These are phyloP conservation scores for Xylariaceae sp. DNA, from an alignment of 2,329 filamentous ascomycete species.

Conservation along the genomic window DNA sequence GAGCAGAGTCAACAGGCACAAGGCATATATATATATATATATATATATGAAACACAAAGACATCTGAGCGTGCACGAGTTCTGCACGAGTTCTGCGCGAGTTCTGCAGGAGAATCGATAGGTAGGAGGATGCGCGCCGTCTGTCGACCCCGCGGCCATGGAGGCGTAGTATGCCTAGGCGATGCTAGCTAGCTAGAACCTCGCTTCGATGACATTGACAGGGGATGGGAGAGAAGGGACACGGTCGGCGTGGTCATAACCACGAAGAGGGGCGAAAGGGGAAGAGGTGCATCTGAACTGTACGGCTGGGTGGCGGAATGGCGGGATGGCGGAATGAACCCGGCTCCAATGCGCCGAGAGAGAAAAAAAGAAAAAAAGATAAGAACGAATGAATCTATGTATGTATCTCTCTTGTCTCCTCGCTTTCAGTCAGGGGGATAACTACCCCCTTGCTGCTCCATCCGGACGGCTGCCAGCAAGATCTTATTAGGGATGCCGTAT, in stretches of 20 bases:
- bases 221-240: background rate
- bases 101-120: too few relatives aligned
- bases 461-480: conserved; percentile 1
- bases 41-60: background rate
- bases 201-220: background rate
- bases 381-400: too few relatives aligned
- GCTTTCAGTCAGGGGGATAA: too few relatives aligned
- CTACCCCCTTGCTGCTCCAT: background rate
- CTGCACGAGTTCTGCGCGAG: background rate
- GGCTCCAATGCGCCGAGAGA: background rate
- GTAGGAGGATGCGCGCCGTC: too few relatives aligned
- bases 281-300: background rate
- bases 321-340: conserved; percentile 6
- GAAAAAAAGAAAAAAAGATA: background rate
- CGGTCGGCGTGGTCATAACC: background rate
- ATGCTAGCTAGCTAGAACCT: too few relatives aligned
- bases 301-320: background rate
- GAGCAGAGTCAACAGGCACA: conserved; percentile 3
- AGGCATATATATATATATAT: background rate
- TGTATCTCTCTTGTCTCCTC: background rate
- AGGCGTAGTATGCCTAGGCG: too few relatives aligned
- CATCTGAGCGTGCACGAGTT: background rate
- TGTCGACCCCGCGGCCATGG: too few relatives aligned
- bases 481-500: background rate
- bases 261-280: background rate